Percentiles rank a stretch among this genome's conserved stretches.
Conservation (phyloP, 1,284 basidiomycete genomes). For the Mycocalia duriaeana region DNA sequence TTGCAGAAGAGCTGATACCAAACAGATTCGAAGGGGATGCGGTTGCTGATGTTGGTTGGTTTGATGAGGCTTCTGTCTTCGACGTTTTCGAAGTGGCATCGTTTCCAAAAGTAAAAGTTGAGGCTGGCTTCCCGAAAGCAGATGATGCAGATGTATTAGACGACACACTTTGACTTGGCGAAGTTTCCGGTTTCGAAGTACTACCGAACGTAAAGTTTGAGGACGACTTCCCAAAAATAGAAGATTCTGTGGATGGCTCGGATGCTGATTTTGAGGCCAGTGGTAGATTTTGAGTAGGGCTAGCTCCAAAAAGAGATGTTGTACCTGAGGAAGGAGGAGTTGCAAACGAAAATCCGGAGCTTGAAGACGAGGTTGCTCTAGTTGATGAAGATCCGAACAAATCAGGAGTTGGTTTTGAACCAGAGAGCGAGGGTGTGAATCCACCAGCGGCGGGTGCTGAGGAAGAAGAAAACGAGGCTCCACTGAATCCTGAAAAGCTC, state of each 20-base stretch:
- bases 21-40: conserved; percentile 5
- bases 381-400: conserved; percentile 4
- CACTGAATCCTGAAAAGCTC: conserved; percentile 26
- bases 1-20: conserved; percentile 1
- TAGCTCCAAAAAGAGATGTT: background rate
- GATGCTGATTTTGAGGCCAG: too few species aligned
- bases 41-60: background rate
- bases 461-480: conserved; percentile 1
- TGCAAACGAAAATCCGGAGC: conserved; percentile 18
- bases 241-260: conserved; percentile 3
- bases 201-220: conserved; percentile 7
- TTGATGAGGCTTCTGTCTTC: conserved; percentile 1
- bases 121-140: conserved; percentile 7
- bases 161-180: conserved; percentile 6
- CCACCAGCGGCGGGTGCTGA: conserved; percentile 2
- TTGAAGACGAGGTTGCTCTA: conserved; percentile 2
- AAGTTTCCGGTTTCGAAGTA: conserved; percentile 1
- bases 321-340: conserved; percentile 4
- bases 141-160: conserved; percentile 8
- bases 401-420: conserved; percentile 3
- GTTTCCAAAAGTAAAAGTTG: background rate
- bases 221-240: conserved; percentile 3
- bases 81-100: background rate
- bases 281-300: background rate
- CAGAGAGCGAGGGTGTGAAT: conserved; percentile 6